These are phyloP conservation scores for Acanthochlamys bracteata DNA, from an alignment of 106 monocot species.

Conservation along the genomic window DNA sequence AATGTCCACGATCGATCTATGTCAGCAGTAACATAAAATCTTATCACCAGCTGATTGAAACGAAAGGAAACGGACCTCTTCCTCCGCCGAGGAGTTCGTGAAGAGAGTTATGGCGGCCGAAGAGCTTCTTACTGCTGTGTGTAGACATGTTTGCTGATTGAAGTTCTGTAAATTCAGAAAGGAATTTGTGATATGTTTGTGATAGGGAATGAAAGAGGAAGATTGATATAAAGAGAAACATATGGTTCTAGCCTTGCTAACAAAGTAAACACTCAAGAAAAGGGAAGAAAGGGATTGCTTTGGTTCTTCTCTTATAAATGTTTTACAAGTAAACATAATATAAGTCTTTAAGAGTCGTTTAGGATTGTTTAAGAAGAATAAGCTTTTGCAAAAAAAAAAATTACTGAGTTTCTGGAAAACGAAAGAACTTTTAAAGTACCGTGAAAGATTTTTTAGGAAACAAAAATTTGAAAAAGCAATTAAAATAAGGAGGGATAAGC, in stretches of 20 bases:
- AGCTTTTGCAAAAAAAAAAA: too few species aligned
- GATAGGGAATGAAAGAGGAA: not conserved
- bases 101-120: slow-evolving; percentile 21
- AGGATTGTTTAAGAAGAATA: too few species aligned
- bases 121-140: slow-evolving; percentile 8
- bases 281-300: slow-evolving; percentile 26
- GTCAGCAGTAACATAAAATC: not conserved
- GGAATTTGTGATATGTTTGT: not conserved
- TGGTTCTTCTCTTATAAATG: not conserved
- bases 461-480: too few species aligned
- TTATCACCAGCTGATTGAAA: too few species aligned
- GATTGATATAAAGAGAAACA: not conserved
- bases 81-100: slow-evolving; percentile 36
- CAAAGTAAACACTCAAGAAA: not conserved
- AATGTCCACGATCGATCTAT: too few species aligned
- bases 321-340: not conserved
- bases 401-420: too few species aligned
- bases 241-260: slow-evolving; percentile 7
- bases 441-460: too few species aligned
- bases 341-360: too few species aligned
- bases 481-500: too few species aligned
- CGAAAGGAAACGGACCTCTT: slow-evolving; percentile 13
- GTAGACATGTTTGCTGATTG: too few species aligned
- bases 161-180: too few species aligned
- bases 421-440: too few species aligned